Evolutionary conservation across 2,329 filamentous ascomycete genomes (phyloP).

Genomic region (Xylariales sp.): DNA sequence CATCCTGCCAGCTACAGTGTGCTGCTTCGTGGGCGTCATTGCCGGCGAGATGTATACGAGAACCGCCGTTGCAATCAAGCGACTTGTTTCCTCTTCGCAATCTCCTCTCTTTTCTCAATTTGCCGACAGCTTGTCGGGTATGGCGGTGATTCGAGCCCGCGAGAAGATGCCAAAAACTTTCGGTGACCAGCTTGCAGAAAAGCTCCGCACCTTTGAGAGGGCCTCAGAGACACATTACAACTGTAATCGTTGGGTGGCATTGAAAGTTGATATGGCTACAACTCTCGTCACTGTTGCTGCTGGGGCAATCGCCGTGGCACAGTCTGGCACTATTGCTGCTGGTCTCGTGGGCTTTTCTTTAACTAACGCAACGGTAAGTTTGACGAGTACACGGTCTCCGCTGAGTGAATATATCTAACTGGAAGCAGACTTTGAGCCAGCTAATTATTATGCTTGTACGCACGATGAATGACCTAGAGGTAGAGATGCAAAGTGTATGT

Average conservation of each 20-base stretch:
- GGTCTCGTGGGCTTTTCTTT: constrained; percentile 54
- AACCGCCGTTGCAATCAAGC: constrained; percentile 36
- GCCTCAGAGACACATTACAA: constrained; percentile 46
- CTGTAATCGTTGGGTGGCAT: constrained; percentile 53
- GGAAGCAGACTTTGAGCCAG: constrained; percentile 36
- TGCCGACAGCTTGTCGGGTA: constrained; percentile 45
- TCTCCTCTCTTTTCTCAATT: constrained; percentile 56
- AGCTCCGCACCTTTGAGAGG: constrained; percentile 41
- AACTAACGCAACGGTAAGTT: constrained; percentile 45
- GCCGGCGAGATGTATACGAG: constrained; percentile 41
- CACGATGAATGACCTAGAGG: constrained; percentile 51
- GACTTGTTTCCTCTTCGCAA: constrained; percentile 33
- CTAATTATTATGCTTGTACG: constrained; percentile 49
- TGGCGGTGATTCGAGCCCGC: constrained; percentile 47
- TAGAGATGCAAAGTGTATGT: constrained; percentile 51
- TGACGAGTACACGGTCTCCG: no score
- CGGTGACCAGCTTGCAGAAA: constrained; percentile 43
- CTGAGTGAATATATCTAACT: no score
- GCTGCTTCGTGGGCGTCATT: constrained; percentile 30
- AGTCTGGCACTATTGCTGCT: constrained; percentile 41
- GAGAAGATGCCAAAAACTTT: constrained; percentile 44
- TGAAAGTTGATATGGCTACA: constrained; percentile 51
- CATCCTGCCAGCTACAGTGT: constrained; percentile 33
- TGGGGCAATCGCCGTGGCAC: constrained; percentile 46
- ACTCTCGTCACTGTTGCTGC: constrained; percentile 47